Conservation (phyloP, 164 flowering plant genomes). For the Annona squamosa region DNA sequence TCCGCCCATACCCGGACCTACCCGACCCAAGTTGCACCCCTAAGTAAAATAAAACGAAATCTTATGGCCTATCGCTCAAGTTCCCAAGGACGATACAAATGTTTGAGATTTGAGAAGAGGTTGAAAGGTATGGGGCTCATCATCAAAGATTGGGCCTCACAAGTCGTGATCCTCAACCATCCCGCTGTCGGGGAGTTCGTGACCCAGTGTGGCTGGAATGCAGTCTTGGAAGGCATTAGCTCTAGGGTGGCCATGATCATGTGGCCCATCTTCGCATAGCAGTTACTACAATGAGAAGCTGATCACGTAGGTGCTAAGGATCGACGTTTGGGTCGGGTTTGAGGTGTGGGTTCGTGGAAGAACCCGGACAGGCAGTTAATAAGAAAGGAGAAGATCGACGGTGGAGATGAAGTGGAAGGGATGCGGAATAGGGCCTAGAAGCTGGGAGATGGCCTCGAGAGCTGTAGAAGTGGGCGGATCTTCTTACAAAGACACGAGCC, state of each 20-base stretch:
- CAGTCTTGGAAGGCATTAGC: constrained; percentile 5
- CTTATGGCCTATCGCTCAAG: too few species aligned
- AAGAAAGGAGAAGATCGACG: too few species aligned
- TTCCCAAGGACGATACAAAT: too few species aligned
- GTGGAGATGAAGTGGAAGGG: too few species aligned
- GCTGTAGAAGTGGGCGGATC: too few species aligned
- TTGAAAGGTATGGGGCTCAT: constrained; percentile 22
- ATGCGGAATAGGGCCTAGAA: too few species aligned
- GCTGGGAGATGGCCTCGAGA: too few species aligned
- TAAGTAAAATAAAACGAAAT: too few species aligned
- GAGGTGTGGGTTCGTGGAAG: constrained; percentile 12
- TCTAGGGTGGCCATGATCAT: constrained; percentile 17
- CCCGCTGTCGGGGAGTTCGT: not conserved
- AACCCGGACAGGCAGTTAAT: too few species aligned
- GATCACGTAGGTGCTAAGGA: not conserved
- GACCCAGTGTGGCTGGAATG: not conserved
- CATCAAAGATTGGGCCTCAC: constrained; percentile 28
- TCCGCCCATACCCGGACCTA: too few species aligned
- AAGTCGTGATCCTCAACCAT: not conserved
- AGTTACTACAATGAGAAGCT: constrained; percentile 17
- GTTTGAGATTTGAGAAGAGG: constrained; percentile 10
- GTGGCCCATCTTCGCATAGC: constrained; percentile 12
- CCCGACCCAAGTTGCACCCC: too few species aligned
- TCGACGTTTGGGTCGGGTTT: constrained; percentile 12
- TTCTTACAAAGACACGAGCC: too few species aligned